These are phyloP conservation scores for Candida dajiaensis DNA, from an alignment of 805 yeast species.

Conservation along the genomic window DNA sequence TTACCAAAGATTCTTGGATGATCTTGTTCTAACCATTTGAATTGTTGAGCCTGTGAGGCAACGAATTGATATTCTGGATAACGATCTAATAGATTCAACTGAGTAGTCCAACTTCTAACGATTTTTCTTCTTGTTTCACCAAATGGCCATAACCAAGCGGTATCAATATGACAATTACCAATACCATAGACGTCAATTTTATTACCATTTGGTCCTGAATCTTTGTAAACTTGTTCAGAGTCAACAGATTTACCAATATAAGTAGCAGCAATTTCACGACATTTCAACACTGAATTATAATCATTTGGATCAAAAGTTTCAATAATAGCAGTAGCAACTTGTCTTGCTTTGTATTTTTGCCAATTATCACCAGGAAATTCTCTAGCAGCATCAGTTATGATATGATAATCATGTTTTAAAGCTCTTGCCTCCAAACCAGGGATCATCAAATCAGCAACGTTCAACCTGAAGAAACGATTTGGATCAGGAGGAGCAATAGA, in stretches of 20 bases:
- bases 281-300: slow-evolving; percentile 45
- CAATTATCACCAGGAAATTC: slow-evolving; percentile 70
- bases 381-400: slow-evolving; percentile 85
- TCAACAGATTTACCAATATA: slow-evolving; percentile 65
- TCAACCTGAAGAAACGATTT: slow-evolving; percentile 63
- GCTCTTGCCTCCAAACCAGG: slow-evolving; percentile 80
- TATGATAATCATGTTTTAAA: slow-evolving; percentile 76
- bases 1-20: slow-evolving; percentile 75
- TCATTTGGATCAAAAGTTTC: slow-evolving; percentile 73
- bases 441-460: slow-evolving; percentile 68
- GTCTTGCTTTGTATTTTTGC: slow-evolving; percentile 81
- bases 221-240: slow-evolving; percentile 53
- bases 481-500: slow-evolving; percentile 65
- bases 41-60: slow-evolving; percentile 95
- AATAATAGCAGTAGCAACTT: slow-evolving; percentile 77
- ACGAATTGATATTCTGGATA: slow-evolving; percentile 93
- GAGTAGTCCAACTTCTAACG: slow-evolving; percentile 94
- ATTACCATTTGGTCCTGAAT: slow-evolving; percentile 19
- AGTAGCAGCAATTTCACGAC: slow-evolving; percentile 60
- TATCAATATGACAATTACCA: slow-evolving; percentile 96
- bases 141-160: slow-evolving; percentile 99
- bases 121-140: slow-evolving; percentile 92
- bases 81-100: slow-evolving; percentile 72
- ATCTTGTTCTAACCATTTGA: slow-evolving; percentile 81
- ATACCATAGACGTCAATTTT: slow-evolving; percentile 68